Conservation (phyloP, 1,284 basidiomycete genomes). For the Malassezia japonica region DNA sequence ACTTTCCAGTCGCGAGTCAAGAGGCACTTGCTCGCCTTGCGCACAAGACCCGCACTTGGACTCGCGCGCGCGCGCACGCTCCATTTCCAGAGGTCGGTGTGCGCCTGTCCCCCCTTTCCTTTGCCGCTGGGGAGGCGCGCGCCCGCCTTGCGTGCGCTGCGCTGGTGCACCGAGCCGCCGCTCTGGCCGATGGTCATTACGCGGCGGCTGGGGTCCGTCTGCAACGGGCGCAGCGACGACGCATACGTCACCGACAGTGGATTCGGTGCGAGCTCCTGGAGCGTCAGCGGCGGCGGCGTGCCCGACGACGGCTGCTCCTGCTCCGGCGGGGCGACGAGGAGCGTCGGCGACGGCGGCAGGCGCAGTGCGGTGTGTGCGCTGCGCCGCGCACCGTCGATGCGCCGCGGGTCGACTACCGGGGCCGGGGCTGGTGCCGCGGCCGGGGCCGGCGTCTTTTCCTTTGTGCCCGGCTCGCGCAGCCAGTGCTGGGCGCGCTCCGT, state of each 20-base stretch:
- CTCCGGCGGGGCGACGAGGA: conserved; percentile 2
- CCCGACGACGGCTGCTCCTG: conserved; percentile 1
- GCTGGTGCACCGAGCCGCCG: conserved; percentile 40
- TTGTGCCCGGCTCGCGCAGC: no score
- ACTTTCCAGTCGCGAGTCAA: conserved; percentile 45
- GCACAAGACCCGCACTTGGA: conserved; percentile 40
- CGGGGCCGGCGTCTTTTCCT: neutral
- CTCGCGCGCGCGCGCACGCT: conserved; percentile 38
- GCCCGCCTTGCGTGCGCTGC: conserved; percentile 25
- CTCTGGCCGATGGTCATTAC: conserved; percentile 38
- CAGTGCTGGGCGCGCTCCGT: neutral
- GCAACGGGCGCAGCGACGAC: conserved; percentile 41
- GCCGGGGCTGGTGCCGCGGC: neutral
- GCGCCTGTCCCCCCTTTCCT: neutral
- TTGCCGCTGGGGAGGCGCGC: conserved; percentile 1
- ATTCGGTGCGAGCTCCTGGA: conserved; percentile 39
- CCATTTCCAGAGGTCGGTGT: conserved; percentile 40
- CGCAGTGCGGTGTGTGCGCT: conserved; percentile 1
- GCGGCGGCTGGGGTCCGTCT: conserved; percentile 39
- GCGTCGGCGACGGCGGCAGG: conserved; percentile 11
- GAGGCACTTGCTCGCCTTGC: conserved; percentile 46
- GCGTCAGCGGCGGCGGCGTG: conserved; percentile 31
- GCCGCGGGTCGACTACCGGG: neutral
- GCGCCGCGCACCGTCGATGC: neutral
- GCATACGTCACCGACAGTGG: conserved; percentile 45